These are phyloP conservation scores for Pestalotiopsis sp. DNA, from an alignment of 2,329 filamentous ascomycete species.

Conservation along the genomic window DNA sequence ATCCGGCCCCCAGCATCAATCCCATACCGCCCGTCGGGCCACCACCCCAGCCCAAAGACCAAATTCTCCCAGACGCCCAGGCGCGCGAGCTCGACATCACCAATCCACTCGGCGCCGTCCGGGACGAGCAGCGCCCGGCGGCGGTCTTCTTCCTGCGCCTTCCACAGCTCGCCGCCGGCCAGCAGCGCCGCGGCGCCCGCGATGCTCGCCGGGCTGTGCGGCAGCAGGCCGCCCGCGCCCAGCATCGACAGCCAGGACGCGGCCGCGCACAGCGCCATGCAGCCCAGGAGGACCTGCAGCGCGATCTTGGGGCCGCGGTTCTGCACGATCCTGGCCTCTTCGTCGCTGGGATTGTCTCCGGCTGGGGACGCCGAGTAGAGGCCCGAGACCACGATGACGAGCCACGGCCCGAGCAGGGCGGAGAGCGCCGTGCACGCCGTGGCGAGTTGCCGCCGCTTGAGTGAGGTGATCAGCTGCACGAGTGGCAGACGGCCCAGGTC, in stretches of 20 bases:
- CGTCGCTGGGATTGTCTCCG: not conserved
- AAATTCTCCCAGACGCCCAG: conserved; percentile 18
- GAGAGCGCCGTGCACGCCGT: not conserved
- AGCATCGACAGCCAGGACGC: conserved; percentile 25
- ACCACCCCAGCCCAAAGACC: conserved; percentile 21
- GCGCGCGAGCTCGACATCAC: conserved; percentile 21
- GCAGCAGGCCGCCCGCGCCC: conserved; percentile 24
- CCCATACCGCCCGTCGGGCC: conserved; percentile 7
- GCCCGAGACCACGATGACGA: conserved; percentile 9
- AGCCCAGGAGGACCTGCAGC: conserved; percentile 30
- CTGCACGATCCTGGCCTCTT: conserved; percentile 23
- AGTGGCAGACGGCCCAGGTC: conserved; percentile 11
- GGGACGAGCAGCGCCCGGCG: conserved; percentile 18
- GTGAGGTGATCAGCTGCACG: not conserved
- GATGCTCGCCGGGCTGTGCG: conserved; percentile 32
- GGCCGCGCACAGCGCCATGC: conserved; percentile 29
- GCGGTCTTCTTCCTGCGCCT: not conserved
- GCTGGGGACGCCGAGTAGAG: conserved; percentile 1
- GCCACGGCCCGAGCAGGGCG: not conserved
- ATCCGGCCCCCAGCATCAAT: conserved; percentile 10
- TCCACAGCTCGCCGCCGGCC: conserved; percentile 28
- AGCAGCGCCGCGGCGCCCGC: conserved; percentile 29
- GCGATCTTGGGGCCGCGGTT: conserved; percentile 29
- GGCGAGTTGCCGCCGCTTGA: not conserved
- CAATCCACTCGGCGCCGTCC: conserved; percentile 28